Percentiles rank a stretch among this genome's conserved stretches.
These are phyloP conservation scores for Sporothrix curviconia DNA, from an alignment of 2,329 filamentous ascomycete species.

Conservation along the genomic window DNA sequence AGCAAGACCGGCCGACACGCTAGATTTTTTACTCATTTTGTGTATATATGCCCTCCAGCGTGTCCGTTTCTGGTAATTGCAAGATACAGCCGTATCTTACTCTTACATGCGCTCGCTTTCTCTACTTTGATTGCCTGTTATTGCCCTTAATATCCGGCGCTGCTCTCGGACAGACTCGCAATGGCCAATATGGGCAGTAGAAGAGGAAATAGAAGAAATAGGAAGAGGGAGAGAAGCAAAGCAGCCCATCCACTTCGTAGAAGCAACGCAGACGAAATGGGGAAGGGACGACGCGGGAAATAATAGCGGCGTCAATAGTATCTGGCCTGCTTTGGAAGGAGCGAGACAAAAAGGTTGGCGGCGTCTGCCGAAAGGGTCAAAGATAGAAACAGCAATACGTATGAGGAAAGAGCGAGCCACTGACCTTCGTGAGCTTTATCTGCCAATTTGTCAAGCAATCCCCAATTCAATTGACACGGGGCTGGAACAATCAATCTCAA, in stretches of 20 bases:
- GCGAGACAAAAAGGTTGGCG: not conserved
- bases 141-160: constrained; percentile 5
- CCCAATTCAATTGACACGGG: too few relatives aligned
- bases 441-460: too few relatives aligned
- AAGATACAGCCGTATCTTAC: constrained; percentile 1
- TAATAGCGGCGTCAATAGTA: not conserved
- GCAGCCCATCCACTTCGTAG: not conserved
- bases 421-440: too few relatives aligned
- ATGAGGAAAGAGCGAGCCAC: not conserved
- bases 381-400: not conserved
- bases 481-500: too few relatives aligned
- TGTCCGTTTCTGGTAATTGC: too few relatives aligned
- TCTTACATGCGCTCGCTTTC: not conserved
- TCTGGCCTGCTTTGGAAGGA: not conserved
- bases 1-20: not conserved
- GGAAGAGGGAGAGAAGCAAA: not conserved
- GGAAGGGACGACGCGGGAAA: not conserved
- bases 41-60: too few relatives aligned
- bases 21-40: too few relatives aligned
- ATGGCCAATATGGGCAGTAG: constrained; percentile 1
- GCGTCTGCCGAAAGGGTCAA: constrained; percentile 5
- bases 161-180: constrained; percentile 8
- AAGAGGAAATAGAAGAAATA: not conserved
- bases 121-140: constrained; percentile 3
- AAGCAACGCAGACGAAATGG: not conserved